Percentiles rank a stretch among this genome's conserved stretches.
phyloP scores from a whole-genome alignment of 371 early-diverging fungal species.

The Mortierella polycephala region DNA sequence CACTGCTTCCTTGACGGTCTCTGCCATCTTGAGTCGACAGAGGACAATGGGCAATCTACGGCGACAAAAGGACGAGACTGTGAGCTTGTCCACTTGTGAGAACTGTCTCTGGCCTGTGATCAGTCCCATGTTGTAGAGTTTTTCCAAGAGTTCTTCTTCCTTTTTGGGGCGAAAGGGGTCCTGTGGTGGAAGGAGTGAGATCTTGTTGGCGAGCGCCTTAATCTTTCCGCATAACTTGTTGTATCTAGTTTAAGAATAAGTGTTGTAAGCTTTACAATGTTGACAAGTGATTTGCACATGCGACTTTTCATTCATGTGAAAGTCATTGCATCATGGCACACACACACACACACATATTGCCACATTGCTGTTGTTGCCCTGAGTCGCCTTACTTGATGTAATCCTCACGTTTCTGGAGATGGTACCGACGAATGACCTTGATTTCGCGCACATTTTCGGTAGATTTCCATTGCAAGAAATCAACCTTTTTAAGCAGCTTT shows the following conservation, averaged over 20 bases:
- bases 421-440: slow-evolving; percentile 92
- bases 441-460: slow-evolving; percentile 93
- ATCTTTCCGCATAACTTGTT: slow-evolving; percentile 92
- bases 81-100: slow-evolving; percentile 89
- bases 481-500: slow-evolving; percentile 98
- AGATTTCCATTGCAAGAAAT: slow-evolving; percentile 97
- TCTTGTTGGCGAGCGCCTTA: slow-evolving; percentile 86
- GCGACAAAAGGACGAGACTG: slow-evolving; percentile 93
- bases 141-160: slow-evolving; percentile 88
- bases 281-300: neutral
- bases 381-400: slow-evolving; percentile 83
- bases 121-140: slow-evolving; percentile 93
- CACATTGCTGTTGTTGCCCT: neutral
- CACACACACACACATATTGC: neutral
- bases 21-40: slow-evolving; percentile 96
- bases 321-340: neutral
- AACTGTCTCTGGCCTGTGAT: slow-evolving; percentile 88
- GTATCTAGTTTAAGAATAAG: slow-evolving; percentile 73
- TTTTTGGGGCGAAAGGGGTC: slow-evolving; percentile 87
- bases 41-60: slow-evolving; percentile 95
- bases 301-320: neutral
- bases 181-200: slow-evolving; percentile 90
- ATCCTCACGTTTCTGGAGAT: slow-evolving; percentile 94
- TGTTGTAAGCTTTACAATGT: neutral
- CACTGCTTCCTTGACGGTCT: slow-evolving; percentile 94